Base-by-base conservation (phyloP, 371 early-diverging fungal genomes). In the Globomyces sp. region DNA sequence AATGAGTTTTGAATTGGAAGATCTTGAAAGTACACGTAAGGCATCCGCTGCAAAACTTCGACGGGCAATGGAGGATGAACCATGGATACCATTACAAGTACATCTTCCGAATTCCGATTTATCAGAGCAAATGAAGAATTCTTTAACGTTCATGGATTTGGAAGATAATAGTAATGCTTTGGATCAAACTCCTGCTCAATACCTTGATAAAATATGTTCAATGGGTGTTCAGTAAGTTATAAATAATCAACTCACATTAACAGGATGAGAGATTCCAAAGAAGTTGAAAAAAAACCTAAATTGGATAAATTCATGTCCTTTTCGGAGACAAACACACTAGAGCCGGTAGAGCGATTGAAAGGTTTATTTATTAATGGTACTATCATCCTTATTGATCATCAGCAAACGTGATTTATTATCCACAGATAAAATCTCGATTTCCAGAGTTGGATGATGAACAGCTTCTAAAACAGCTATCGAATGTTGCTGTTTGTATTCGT, bases 401-500 rank as follows among this genome's bases (percentile, higher is more conserved):
- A 24, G 24, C 24, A 24, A 24, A 24, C 24, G 24, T 24, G 24
- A 24, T 24, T 24, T 24, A 24, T 24, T 44, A 58, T 44, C 44
- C 58, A 43, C 13, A 43, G 5, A 40, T 13, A 13, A 43, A 43
- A n/a, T 58, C 58, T 8, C 41, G 13, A 43, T 6, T 58, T 39
- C 40, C 13, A 40, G 44, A 44, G 9, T 44, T 58, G 58, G 34
- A 13, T 58, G 58, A 11, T 44, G 11, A 44, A 5, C 40, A 58
- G 34, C 44, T 44, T 3, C 10, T 58, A 73, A n/a, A 11, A 77
- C 4, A 43, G 75, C 6, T 61, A 48, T 10, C 74, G 57, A 37
- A 58, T 13, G 59, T 71, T 8, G 77, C 76, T 4, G 74, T 77
- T 9, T 61, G 77, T 0, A 74, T 81, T 8, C 61, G 71, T 11